These are phyloP conservation scores for Cantharellus anzutake DNA, from an alignment of 768 basidiomycete species.

Conservation along the genomic window DNA sequence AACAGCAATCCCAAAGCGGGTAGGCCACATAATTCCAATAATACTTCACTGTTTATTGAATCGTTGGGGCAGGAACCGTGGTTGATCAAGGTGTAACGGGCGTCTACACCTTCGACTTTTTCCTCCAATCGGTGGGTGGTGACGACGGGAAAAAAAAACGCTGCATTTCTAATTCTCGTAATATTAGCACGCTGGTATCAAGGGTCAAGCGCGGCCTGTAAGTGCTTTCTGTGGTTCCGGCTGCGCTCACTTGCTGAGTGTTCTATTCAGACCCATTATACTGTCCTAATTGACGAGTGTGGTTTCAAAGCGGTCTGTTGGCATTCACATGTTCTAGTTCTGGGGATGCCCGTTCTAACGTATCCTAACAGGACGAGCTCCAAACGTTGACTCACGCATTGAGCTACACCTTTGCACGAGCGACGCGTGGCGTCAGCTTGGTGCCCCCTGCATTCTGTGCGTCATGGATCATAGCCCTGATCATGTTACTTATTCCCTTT, in stretches of 20 bases:
- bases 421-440: conserved; percentile 68
- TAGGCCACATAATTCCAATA: background rate
- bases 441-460: conserved; percentile 37
- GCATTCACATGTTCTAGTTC: background rate
- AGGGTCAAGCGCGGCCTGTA: background rate
- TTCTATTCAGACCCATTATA: background rate
- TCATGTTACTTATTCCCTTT: conserved; percentile 13
- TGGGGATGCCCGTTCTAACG: background rate
- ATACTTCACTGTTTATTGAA: background rate
- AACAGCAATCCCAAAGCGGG: conserved; percentile 45
- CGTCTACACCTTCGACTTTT: conserved; percentile 30
- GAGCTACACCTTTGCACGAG: conserved; percentile 62
- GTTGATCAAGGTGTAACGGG: conserved; percentile 63
- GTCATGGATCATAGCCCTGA: background rate
- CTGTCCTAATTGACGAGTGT: background rate
- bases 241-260: background rate
- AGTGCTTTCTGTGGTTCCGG: background rate
- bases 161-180: background rate
- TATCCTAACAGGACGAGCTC: background rate
- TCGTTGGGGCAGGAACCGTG: conserved; percentile 43
- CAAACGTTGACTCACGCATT: conserved; percentile 52
- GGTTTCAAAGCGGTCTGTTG: background rate
- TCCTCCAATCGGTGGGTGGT: conserved; percentile 17
- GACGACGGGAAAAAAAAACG: background rate
- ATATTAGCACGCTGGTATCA: background rate